Evolutionary conservation across 2,329 filamentous ascomycete genomes (phyloP).

Genomic region (Beauveria caledonica): DNA sequence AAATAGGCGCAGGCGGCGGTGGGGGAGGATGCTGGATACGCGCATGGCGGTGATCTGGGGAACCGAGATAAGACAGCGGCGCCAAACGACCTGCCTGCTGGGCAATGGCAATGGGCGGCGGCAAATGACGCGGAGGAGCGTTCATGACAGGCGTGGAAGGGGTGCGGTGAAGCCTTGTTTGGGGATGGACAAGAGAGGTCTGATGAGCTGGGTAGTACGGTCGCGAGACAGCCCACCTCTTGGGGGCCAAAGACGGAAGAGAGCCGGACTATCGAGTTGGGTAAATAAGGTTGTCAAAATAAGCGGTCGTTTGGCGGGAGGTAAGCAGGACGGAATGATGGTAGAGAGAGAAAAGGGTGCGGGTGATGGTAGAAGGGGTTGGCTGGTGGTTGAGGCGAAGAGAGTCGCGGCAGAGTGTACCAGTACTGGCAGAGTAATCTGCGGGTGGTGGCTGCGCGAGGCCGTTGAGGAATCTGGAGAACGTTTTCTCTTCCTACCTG

Average conservation of each 20-base stretch:
- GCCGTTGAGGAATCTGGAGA: conserved; percentile 5
- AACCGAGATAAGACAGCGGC: conserved; percentile 7
- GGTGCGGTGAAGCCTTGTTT: background rate
- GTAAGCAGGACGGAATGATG: background rate
- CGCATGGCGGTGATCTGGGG: conserved; percentile 1
- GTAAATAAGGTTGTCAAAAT: background rate
- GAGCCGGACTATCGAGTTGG: background rate
- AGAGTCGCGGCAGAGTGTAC: background rate
- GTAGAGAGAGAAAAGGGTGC: background rate
- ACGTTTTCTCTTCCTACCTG: background rate
- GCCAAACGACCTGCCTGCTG: conserved; percentile 10
- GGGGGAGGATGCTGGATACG: conserved; percentile 1
- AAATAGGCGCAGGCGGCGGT: background rate
- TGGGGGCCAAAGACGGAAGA: background rate
- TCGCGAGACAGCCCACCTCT: conserved; percentile 7
- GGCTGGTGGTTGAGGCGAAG: background rate
- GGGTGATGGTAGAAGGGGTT: background rate
- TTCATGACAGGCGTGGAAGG: background rate
- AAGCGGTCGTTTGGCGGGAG: background rate
- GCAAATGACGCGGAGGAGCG: conserved; percentile 9
- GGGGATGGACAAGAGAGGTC: background rate
- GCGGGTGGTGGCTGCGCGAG: background rate
- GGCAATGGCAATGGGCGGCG: conserved; percentile 9
- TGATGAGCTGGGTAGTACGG: background rate
- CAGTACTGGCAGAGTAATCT: background rate